Conservation (phyloP, 1,284 basidiomycete species). For the Rhodotorula sp. region DNA sequence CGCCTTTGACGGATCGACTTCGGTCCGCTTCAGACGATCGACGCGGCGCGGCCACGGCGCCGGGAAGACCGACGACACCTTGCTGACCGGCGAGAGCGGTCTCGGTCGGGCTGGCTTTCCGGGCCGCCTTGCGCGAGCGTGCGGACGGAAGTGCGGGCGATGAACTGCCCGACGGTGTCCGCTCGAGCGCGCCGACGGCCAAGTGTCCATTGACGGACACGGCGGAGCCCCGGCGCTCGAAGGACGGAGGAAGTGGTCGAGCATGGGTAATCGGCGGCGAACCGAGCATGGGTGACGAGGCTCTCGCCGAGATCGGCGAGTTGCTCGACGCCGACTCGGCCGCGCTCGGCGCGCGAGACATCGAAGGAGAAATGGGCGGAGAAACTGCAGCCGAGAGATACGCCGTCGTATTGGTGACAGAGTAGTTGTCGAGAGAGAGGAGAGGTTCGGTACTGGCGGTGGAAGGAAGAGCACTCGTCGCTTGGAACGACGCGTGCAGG, state of each 20-base stretch:
- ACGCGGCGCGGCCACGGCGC: constrained; percentile 1
- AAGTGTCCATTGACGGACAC: background rate
- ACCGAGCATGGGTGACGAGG: background rate
- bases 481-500: constrained; percentile 34
- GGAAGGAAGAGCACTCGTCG: constrained; percentile 5
- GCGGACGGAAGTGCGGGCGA: background rate
- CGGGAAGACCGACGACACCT: background rate
- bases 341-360: constrained; percentile 6
- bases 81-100: background rate
- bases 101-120: background rate
- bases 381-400: background rate
- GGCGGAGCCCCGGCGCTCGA: too few species aligned
- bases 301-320: background rate
- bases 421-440: background rate
- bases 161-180: background rate
- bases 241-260: background rate
- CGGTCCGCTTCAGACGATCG: constrained; percentile 1
- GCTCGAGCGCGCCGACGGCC: background rate
- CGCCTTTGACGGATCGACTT: background rate
- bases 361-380: constrained; percentile 8
- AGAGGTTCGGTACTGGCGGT: background rate
- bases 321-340: constrained; percentile 13
- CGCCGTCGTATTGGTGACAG: background rate
- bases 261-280: background rate
- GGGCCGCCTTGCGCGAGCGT: background rate